Evolutionary conservation across 2,329 filamentous ascomycete species (phyloP).

Genomic region (Davidsoniella australis): DNA sequence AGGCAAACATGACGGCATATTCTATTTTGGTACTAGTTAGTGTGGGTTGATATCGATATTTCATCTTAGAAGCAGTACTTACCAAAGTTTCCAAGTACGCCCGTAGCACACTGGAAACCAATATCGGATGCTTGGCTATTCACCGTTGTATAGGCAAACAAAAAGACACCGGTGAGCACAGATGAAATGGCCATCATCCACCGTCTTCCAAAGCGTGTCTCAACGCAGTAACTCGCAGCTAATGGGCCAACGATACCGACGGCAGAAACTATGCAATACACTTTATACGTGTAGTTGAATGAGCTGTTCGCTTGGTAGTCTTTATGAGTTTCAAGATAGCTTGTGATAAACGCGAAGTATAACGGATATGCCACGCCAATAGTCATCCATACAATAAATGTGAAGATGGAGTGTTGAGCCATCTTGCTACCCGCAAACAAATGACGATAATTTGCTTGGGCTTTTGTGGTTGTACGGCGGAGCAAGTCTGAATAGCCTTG

Average conservation of each 20-base stretch:
- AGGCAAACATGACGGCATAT: conserved; percentile 21
- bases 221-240: conserved; percentile 24
- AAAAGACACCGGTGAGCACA: conserved; percentile 26
- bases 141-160: conserved; percentile 28
- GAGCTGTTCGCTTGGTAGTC: conserved; percentile 16
- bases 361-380: conserved; percentile 30
- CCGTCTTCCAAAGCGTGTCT: background rate
- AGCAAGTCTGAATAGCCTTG: no score
- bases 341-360: conserved; percentile 29
- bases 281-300: conserved; percentile 20
- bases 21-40: conserved; percentile 14
- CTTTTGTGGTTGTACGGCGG: background rate
- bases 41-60: conserved; percentile 23
- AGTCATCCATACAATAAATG: conserved; percentile 27
- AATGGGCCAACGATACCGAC: conserved; percentile 25
- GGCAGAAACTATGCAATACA: conserved; percentile 23
- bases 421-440: conserved; percentile 20
- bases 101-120: conserved; percentile 22
- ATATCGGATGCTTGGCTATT: conserved; percentile 22
- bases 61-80: conserved; percentile 23
- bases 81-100: conserved; percentile 1
- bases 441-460: conserved; percentile 17
- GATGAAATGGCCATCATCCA: conserved; percentile 3
- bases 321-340: conserved; percentile 25
- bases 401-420: conserved; percentile 21